Evolutionary conservation across 345 rosid species (phyloP).

Genomic region (Camelina neglecta): DNA sequence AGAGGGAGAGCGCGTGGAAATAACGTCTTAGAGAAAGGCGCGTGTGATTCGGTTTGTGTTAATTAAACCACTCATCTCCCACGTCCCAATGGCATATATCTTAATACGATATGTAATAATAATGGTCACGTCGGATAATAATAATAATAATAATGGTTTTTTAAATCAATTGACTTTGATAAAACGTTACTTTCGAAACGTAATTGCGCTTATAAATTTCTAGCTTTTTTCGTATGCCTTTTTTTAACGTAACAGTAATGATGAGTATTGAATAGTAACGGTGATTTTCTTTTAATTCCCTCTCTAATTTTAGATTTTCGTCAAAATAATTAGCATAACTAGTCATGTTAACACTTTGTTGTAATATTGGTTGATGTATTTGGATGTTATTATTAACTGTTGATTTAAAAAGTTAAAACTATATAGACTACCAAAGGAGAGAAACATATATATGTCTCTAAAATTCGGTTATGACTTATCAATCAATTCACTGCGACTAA

Average conservation of each 20-base stretch:
- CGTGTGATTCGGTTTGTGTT: constrained; percentile 25
- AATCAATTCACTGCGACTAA: constrained; percentile 2
- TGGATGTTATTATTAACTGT: not conserved
- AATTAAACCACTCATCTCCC: constrained; percentile 36
- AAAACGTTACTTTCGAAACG: constrained; percentile 11
- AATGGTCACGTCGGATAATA: not conserved
- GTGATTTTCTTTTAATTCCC: not conserved
- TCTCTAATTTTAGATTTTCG: not conserved
- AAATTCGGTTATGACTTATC: constrained; percentile 12
- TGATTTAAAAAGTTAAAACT: constrained; percentile 4
- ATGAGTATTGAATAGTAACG: too few relatives aligned
- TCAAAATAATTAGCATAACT: not conserved
- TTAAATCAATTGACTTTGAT: constrained; percentile 27
- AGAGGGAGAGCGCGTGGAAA: constrained; percentile 36
- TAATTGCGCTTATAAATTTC: not conserved
- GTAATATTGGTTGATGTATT: not conserved
- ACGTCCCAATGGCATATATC: constrained; percentile 9
- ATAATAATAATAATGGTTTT: not conserved
- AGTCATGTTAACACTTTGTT: not conserved
- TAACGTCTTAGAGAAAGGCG: constrained; percentile 13
- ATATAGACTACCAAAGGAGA: not conserved
- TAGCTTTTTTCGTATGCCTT: not conserved
- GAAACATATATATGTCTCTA: not conserved
- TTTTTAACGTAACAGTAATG: constrained; percentile 24
- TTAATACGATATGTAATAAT: constrained; percentile 17